These are phyloP conservation scores for Musa beccarii DNA, from an alignment of 176 grass and related monocot species.

Conservation along the genomic window DNA sequence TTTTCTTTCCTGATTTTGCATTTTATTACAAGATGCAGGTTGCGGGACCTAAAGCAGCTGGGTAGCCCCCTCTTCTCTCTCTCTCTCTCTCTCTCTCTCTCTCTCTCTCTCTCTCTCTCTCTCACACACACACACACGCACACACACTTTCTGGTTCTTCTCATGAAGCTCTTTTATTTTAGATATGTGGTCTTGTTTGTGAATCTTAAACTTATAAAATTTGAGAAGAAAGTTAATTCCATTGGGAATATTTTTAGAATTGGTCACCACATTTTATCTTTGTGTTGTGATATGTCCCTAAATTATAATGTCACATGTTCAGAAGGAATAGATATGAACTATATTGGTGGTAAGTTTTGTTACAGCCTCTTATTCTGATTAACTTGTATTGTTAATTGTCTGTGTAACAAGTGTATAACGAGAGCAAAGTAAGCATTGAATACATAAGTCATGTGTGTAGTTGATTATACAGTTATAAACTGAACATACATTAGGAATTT, in stretches of 20 bases:
- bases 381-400: no score
- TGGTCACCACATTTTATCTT: not conserved
- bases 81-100: no score
- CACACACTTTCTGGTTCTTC: not conserved
- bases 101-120: no score
- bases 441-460: not conserved
- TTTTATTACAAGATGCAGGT: constrained; percentile 36
- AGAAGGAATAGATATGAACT: not conserved
- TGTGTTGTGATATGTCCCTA: not conserved
- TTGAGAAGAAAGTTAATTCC: not conserved
- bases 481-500: not conserved
- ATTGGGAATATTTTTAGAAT: not conserved
- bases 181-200: no score
- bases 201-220: not conserved
- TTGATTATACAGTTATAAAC: not conserved
- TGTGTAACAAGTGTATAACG: not conserved
- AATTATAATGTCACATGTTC: not conserved
- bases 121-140: no score
- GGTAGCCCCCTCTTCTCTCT: constrained; percentile 27
- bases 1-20: constrained; percentile 16
- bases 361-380: no score
- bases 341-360: no score
- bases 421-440: not conserved
- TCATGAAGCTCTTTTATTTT: not conserved
- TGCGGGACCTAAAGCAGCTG: constrained; percentile 89